Base-by-base conservation (phyloP, 257 asterid genomes). In the Cinchona pubescens region DNA sequence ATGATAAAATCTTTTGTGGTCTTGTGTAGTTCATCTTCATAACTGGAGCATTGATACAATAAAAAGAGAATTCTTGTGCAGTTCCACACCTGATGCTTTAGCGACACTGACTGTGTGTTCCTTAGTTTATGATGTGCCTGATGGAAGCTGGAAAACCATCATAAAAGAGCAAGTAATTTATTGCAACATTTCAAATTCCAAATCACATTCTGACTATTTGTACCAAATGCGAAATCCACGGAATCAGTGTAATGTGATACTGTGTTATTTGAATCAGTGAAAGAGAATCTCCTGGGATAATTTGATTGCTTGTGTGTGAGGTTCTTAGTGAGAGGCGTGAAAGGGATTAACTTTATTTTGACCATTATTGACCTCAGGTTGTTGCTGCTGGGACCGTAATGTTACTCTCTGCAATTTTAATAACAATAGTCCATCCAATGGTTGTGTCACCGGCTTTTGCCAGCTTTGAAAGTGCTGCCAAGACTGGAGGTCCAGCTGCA, bases 381-480 rank as follows among this genome's bases (percentile, higher is more conserved):
- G 74, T 86, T 76, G 84, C 89, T 42, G 79, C 82, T 40, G 90
- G 96, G 77, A 73, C 83, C n/a, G 86, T 81, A 38, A 62, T 85
- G 62, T 79, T 94, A 56, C 75, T 94, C 29, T 90, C 97, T 34
- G 86, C 97, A n/a, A 53, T 89, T 78, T 60, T 87, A 29, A 70
- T 84, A 71, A 69, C 90, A 21, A 67, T 88, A 30, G 75, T 91
- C 73, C 90, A 93, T 79, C 94, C 97, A 40, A 67, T 87, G n/a
- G 48, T 79, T 4, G 97, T 79, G 27, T 78, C 85, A 35, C 98
- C 97, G 3, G 97, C 99, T 25, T 84, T 87, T 40, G 97, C 98
- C 63, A 85, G 85, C 82, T 74, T 90, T 69, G 87, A 73, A 63
- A 64, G 77, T 46, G 88, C 88, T 27, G 92, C 96, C 72, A 86